Conservation (phyloP, 768 basidiomycete species). For the Plicaturopsis crispa region DNA sequence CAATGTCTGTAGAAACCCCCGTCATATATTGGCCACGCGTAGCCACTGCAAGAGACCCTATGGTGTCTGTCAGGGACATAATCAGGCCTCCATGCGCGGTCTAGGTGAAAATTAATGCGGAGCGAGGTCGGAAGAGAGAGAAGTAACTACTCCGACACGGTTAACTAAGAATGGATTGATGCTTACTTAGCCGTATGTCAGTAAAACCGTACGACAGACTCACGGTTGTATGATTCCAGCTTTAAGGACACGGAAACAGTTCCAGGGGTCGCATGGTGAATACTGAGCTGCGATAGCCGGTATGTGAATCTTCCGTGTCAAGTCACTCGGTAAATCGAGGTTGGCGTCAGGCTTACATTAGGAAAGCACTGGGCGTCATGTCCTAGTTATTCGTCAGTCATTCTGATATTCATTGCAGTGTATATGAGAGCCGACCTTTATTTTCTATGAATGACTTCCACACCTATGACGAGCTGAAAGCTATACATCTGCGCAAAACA, state of each 20-base stretch:
- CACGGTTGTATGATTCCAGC: slow-evolving; percentile 71
- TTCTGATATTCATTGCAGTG: slow-evolving; percentile 3
- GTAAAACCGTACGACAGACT: no score
- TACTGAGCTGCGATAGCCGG: slow-evolving; percentile 39
- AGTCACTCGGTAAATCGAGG: no score
- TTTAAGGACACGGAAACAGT: slow-evolving; percentile 59
- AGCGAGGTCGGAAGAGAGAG: slow-evolving; percentile 1
- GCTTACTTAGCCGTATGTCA: no score
- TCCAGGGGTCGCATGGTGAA: slow-evolving; percentile 67
- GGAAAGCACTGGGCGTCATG: slow-evolving; percentile 80
- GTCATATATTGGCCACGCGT: slow-evolving; percentile 82
- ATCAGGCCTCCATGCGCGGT: slow-evolving; percentile 78
- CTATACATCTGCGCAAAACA: slow-evolving; percentile 6
- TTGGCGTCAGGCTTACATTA: no score
- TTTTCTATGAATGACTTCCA: slow-evolving; percentile 78
- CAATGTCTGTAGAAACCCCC: slow-evolving; percentile 80
- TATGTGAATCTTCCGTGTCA: neutral
- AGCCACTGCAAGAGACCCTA: slow-evolving; percentile 80
- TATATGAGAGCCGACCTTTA: slow-evolving; percentile 38
- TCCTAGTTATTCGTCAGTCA: slow-evolving; percentile 39
- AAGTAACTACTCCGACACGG: slow-evolving; percentile 60
- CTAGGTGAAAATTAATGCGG: slow-evolving; percentile 3
- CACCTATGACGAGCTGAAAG: slow-evolving; percentile 37
- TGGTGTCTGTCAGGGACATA: slow-evolving; percentile 74
- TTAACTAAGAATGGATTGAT: slow-evolving; percentile 45